Evolutionary conservation across 2,329 filamentous ascomycete species (phyloP).

Genomic region (Apiospora pterosperma): DNA sequence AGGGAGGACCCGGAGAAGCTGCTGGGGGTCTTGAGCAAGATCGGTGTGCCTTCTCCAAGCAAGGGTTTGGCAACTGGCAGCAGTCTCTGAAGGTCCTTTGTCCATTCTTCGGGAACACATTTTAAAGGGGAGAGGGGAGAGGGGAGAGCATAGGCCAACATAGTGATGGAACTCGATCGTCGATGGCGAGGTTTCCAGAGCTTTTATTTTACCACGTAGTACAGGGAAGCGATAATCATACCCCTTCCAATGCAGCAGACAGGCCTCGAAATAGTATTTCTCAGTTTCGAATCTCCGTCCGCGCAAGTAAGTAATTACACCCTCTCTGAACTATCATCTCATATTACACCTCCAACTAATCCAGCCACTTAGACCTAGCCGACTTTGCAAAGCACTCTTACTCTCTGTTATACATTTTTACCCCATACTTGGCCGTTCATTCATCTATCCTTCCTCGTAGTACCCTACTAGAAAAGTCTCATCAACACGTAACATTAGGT

Average conservation of each 20-base stretch:
- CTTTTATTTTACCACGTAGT: neutral
- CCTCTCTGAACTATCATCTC: neutral
- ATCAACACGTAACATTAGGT: neutral
- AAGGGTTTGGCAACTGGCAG: neutral
- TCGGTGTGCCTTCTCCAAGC: slow-evolving; percentile 30
- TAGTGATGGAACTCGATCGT: neutral
- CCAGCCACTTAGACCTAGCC: neutral
- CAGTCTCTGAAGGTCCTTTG: neutral
- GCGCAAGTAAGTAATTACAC: neutral
- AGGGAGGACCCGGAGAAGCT: slow-evolving; percentile 36
- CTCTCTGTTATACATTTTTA: neutral
- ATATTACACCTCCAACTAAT: neutral
- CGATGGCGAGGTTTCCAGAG: neutral
- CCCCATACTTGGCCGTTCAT: neutral
- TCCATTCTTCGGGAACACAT: neutral
- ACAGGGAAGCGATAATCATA: neutral
- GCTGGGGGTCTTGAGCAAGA: slow-evolving; percentile 34
- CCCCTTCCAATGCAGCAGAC: neutral
- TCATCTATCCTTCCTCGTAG: neutral
- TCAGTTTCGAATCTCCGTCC: neutral
- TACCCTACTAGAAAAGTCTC: neutral
- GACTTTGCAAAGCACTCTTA: neutral
- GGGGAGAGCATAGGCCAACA: neutral
- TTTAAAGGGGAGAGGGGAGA: neutral
- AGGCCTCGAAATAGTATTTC: neutral